These are phyloP conservation scores for Bretziella fagacearum DNA, from an alignment of 2,329 filamentous ascomycete genomes.

Conservation along the genomic window DNA sequence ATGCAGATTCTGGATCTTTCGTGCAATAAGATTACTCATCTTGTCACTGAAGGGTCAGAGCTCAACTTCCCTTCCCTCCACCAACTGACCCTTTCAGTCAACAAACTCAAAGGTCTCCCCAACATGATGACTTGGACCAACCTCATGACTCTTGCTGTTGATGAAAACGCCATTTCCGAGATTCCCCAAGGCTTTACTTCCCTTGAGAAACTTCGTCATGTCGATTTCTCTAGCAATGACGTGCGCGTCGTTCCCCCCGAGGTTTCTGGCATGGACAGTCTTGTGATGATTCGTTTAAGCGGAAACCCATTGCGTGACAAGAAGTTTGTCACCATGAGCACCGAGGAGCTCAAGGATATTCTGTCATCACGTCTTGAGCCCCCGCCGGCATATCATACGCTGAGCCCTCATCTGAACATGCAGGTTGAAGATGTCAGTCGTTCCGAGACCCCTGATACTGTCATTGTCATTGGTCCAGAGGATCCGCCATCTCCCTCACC, in stretches of 20 bases:
- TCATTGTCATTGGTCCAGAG: constrained; percentile 12
- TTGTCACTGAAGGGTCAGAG: constrained; percentile 27
- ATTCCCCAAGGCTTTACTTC: constrained; percentile 62
- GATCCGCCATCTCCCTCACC: not conserved
- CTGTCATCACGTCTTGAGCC: constrained; percentile 51
- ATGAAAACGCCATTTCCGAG: constrained; percentile 62
- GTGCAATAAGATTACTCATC: constrained; percentile 50
- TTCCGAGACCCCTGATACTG: constrained; percentile 13
- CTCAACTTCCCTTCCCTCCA: constrained; percentile 56
- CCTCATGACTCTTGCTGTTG: constrained; percentile 55
- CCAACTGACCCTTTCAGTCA: constrained; percentile 61
- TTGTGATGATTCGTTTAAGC: constrained; percentile 58
- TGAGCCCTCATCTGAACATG: constrained; percentile 1
- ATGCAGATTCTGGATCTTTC: constrained; percentile 66
- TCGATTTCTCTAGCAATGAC: constrained; percentile 74
- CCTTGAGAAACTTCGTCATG: constrained; percentile 52
- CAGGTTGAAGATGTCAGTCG: constrained; percentile 6
- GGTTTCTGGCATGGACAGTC: constrained; percentile 60
- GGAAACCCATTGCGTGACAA: constrained; percentile 86
- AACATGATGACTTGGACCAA: constrained; percentile 57
- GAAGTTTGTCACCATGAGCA: constrained; percentile 65
- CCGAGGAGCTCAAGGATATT: constrained; percentile 63
- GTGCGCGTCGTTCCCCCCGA: constrained; percentile 58
- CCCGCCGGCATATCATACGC: constrained; percentile 19
- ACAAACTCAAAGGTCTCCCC: constrained; percentile 58